Evolutionary conservation across 495 filamentous ascomycete genomes (phyloP), one percentile per base, ranked within the genome.

Genomic region (Penicillium egyptiacum): DNA sequence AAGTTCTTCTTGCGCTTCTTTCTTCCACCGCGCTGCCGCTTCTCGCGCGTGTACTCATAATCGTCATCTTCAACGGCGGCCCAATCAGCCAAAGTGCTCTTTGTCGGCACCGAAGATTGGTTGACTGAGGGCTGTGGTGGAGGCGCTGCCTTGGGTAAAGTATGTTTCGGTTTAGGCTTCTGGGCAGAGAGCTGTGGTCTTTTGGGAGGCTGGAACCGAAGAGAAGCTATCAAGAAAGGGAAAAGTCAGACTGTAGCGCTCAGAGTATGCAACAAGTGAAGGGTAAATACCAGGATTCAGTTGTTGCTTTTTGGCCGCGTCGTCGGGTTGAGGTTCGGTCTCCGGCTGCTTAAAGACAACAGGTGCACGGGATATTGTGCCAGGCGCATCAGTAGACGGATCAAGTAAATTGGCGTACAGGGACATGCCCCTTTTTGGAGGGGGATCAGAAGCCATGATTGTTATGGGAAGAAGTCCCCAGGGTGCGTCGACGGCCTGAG

Each of bases 161-260:
- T 63, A 17, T 72, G 68, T 67, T 84, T 86, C 2, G 86, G 65
- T 65, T 92, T 96, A 3, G 84, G 70, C 64, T 91, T 96, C 66
- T 86, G 85, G 31, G 83, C 77, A 30, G 76, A 56, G 50, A 82
- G 68, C 56, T 95, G 90, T 20, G 92, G 92, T 62, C 88, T 72
- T 67, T 84, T 89, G 37, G 85, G 88, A 40, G 92, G 92, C 69
- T 96, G 93, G 75, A 96, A 96, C 66, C 88, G 87, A 58, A 97
- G 79, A 64, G 90, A 84, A 73, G 81, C 86, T 86, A 68, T 65
- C 55, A 57, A 57, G 68, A 31, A 48, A 69, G 70, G 42, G 42
- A 67, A 62, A 67, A 64, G 78, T 85, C 75, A 86, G 79, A 73
- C 56, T 64, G 49, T 59, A 64, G 67, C 62, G 57, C 58, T 39